Percentiles rank a stretch among this genome's conserved stretches.
Evolutionary conservation across 164 flowering plant species (phyloP).

Genomic region (Litsea cubeba): DNA sequence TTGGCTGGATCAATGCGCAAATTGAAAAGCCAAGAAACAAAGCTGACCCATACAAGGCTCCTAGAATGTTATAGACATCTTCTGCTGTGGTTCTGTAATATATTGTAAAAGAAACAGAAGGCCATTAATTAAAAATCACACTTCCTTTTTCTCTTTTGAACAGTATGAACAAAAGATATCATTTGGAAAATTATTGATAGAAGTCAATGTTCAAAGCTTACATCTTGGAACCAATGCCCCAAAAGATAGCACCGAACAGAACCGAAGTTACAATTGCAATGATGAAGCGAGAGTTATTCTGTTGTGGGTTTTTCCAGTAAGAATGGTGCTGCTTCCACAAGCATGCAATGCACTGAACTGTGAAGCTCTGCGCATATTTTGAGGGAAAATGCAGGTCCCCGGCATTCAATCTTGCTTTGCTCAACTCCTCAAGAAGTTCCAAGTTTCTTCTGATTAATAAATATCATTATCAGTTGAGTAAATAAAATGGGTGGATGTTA

Average conservation of each 20-base stretch:
- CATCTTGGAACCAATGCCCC: constrained; percentile 67
- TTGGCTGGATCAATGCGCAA: constrained; percentile 67
- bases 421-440: constrained; percentile 51
- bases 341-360: constrained; percentile 73
- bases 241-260: constrained; percentile 69
- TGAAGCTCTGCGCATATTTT: constrained; percentile 49
- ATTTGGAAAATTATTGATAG: not conserved
- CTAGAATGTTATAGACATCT: constrained; percentile 38
- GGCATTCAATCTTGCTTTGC: constrained; percentile 50
- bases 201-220: constrained; percentile 11
- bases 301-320: constrained; percentile 92
- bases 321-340: constrained; percentile 87
- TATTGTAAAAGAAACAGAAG: constrained; percentile 21
- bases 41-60: constrained; percentile 70
- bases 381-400: constrained; percentile 53
- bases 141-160: constrained; percentile 11
- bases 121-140: constrained; percentile 24
- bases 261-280: constrained; percentile 63
- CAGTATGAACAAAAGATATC: too few relatives aligned
- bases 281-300: constrained; percentile 62
- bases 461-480: not conserved
- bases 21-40: constrained; percentile 69
- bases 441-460: constrained; percentile 42
- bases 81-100: constrained; percentile 10
- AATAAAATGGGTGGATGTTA: not conserved